Evolutionary conservation across 2,329 filamentous ascomycete species (phyloP), one percentile per base, ranked within the genome.

Genomic region (Fusarium ramigenum): DNA sequence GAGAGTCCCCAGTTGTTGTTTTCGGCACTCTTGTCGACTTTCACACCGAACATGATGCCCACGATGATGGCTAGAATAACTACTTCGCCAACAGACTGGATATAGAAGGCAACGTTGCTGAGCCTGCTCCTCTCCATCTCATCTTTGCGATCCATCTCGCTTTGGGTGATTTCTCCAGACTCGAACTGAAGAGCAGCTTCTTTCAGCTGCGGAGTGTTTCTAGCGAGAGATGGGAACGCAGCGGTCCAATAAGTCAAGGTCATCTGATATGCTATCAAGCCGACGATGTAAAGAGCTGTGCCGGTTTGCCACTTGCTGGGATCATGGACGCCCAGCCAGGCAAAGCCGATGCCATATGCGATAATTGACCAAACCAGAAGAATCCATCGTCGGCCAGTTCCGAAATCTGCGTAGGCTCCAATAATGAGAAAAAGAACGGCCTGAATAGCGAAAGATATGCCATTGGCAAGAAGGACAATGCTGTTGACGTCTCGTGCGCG

Each of bases 241-340:
- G 91, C 90, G 0, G 90, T 91, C 89, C 90, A 93, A 78, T 92
- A 93, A 0, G 91, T 92, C 54, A 92, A 82, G 0, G 89, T 91
- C 5, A 91, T 87, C 79, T 92, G 90, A 74, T 92, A 93, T 2
- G 87, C 87, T 70, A 93, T 90, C 46, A 92, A 79, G 4, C 90
- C 91, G 21, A 92, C 86, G 62, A 93, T 90, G 78, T 93, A 93
- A 21, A 93, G 79, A 0, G 87, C 91, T 0, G 89, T 85, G 1
- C 84, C 91, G 14, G 86, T 82, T 53, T 87, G 84, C 91, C 91
- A 93, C 77, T 90, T 84, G 7, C 85, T 83, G 21, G 86, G 80
- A 1, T 85, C 87, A 66, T 92, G 89, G 1, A 93, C 90, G 25
- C 90, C 90, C 4, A 93, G 80, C 89, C 91, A 93, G 56, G 85